phyloP scores from a whole-genome alignment of 148 eudicot genomes.

The Vaccinium myrtillus region DNA sequence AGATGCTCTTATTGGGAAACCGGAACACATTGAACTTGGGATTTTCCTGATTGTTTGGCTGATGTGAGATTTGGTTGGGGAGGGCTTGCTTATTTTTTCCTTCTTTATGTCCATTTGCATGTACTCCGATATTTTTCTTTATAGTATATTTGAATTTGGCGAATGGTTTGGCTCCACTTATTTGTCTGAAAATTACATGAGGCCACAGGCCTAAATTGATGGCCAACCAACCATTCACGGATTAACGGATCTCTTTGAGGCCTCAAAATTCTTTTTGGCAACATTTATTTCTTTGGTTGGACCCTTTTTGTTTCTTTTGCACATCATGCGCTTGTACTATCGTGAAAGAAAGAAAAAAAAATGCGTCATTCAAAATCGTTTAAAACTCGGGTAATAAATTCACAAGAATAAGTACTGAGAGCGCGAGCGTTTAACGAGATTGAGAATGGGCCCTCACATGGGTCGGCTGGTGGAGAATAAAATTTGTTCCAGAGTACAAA shows the following conservation, averaged over 20 bases:
- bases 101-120: neutral
- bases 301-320: neutral
- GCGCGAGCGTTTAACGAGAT: too few relatives aligned
- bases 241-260: neutral
- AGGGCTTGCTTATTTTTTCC: neutral
- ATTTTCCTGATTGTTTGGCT: neutral
- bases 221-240: slow-evolving; percentile 18
- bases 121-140: too few relatives aligned
- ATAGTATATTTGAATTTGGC: neutral
- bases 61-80: slow-evolving; percentile 2
- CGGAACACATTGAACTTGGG: neutral
- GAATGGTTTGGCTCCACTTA: neutral
- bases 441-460: too few relatives aligned
- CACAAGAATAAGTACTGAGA: neutral
- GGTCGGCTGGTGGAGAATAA: too few relatives aligned
- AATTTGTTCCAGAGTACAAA: too few relatives aligned
- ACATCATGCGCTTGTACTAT: too few relatives aligned
- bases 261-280: neutral
- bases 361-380: neutral
- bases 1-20: neutral
- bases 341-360: too few relatives aligned
- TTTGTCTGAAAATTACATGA: neutral
- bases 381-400: too few relatives aligned
- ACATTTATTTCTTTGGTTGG: neutral
- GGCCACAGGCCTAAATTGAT: neutral